Base-by-base conservation (phyloP, 352 stramenopile species). In the Pythium periplocum region DNA sequence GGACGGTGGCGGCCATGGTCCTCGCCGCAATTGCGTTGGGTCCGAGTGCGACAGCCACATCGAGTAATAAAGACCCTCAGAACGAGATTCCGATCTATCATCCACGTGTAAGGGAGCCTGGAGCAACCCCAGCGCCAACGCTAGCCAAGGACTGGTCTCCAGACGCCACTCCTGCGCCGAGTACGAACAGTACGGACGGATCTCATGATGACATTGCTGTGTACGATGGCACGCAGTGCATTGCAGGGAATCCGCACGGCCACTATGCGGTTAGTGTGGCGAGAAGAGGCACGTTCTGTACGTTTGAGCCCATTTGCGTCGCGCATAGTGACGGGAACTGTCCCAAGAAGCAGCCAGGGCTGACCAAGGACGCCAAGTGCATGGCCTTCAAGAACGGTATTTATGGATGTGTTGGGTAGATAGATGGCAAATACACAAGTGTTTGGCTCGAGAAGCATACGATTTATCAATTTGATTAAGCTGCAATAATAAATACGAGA, bases 271-370 rank as follows among this genome's bases (percentile, higher is more conserved):
- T 68, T 46, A 68, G 60, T 31, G 54, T 68, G 4, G 30, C 44
- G 26, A 51, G 55, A 7, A 33, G 12, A 11, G 60, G 55, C 30
- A 68, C 55, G 31, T 68, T 68, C 46, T 67, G 60, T 37, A 42
- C 54, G 26, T 30, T 46, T 2, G 2, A 30, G 12, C 60, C 60
- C 4, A 41, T 67, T 11, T 67, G 60, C 34, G 44, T 54, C 2
- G 60, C 53, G 0, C 4, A 10, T 0, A 9, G 56, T 2, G 4
- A 41, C 0, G 60, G 54, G 26, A 59, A 59, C 31, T 68, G 60
- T 46, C 60, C 60, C 0, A 35, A 17, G 11, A 26, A 54, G 0
- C 60, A 68, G 55, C 49, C 50, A 4, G 55, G 55, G 4, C 60
- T 68, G 9, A 6, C 26, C 5, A 2, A 34, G 6, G 31, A 32